These are phyloP conservation scores for Phaseolus coccineus DNA, from an alignment of 331 rosid species.

Conservation along the genomic window DNA sequence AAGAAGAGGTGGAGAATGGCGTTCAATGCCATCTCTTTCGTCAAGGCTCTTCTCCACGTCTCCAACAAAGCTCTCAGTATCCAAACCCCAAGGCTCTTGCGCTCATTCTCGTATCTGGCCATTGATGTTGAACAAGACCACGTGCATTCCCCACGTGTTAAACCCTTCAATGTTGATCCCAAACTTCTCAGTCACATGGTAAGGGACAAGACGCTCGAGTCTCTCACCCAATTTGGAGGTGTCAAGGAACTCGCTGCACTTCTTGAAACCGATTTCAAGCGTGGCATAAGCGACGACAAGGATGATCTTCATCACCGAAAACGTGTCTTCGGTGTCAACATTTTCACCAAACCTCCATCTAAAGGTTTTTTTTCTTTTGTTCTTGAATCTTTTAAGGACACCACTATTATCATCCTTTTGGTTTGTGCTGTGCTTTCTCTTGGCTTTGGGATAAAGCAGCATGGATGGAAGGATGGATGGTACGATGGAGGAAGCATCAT, in stretches of 20 bases:
- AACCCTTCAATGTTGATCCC: too few relatives aligned
- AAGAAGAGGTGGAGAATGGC: conserved; percentile 18
- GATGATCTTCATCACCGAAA: neutral
- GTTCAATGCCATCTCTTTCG: neutral
- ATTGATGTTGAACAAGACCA: neutral
- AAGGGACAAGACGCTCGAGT: neutral
- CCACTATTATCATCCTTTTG: too few relatives aligned
- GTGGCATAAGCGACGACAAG: neutral
- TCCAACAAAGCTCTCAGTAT: neutral
- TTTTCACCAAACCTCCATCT: neutral
- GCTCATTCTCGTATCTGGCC: neutral
- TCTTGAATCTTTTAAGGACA: neutral
- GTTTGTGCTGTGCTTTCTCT: too few relatives aligned
- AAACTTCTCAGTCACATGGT: neutral
- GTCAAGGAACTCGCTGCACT: neutral
- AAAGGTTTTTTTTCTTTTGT: neutral
- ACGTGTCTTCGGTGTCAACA: neutral
- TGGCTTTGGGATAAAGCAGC: too few relatives aligned
- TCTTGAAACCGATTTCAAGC: neutral
- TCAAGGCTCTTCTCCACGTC: neutral
- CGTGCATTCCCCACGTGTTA: too few relatives aligned
- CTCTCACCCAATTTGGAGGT: neutral
- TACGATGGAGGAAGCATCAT: too few relatives aligned
- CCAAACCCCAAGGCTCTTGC: neutral
- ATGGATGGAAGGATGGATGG: too few relatives aligned